Conservation (phyloP, 2,329 filamentous ascomycete species). For the Didymella sp. region DNA sequence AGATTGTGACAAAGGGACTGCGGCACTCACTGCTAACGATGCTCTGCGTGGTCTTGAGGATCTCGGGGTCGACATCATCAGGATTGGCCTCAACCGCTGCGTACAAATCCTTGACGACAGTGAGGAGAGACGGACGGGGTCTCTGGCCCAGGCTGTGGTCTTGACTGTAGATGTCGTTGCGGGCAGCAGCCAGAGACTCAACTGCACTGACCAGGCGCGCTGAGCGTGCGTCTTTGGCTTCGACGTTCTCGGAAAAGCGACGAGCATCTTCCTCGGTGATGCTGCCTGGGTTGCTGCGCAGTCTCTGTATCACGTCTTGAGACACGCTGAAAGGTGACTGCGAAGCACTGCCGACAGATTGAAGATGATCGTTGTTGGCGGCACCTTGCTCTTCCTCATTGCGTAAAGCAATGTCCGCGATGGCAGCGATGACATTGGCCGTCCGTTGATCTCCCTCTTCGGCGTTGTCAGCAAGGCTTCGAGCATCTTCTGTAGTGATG, state of each 20-base stretch:
- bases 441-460: slow-evolving; percentile 30
- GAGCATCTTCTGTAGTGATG: slow-evolving; percentile 44
- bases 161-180: slow-evolving; percentile 29
- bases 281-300: slow-evolving; percentile 32
- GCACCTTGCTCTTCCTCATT: slow-evolving; percentile 13
- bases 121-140: slow-evolving; percentile 31
- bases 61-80: slow-evolving; percentile 34
- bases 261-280: slow-evolving; percentile 45
- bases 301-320: slow-evolving; percentile 29
- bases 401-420: slow-evolving; percentile 30
- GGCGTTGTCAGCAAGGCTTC: slow-evolving; percentile 37
- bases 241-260: slow-evolving; percentile 38
- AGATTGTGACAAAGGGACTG: too few relatives aligned
- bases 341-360: not conserved
- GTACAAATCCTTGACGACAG: slow-evolving; percentile 38
- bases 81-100: slow-evolving; percentile 35
- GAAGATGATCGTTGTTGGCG: slow-evolving; percentile 17
- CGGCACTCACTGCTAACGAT: slow-evolving; percentile 40
- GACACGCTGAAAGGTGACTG: slow-evolving; percentile 1
- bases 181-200: slow-evolving; percentile 39
- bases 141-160: slow-evolving; percentile 19
- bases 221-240: slow-evolving; percentile 28
- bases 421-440: slow-evolving; percentile 40
- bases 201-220: slow-evolving; percentile 41
- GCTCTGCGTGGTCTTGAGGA: slow-evolving; percentile 35